Evolutionary conservation across 768 basidiomycete genomes (phyloP), one percentile per base, ranked within the genome.

Genomic region (Saitozyma podzolica): DNA sequence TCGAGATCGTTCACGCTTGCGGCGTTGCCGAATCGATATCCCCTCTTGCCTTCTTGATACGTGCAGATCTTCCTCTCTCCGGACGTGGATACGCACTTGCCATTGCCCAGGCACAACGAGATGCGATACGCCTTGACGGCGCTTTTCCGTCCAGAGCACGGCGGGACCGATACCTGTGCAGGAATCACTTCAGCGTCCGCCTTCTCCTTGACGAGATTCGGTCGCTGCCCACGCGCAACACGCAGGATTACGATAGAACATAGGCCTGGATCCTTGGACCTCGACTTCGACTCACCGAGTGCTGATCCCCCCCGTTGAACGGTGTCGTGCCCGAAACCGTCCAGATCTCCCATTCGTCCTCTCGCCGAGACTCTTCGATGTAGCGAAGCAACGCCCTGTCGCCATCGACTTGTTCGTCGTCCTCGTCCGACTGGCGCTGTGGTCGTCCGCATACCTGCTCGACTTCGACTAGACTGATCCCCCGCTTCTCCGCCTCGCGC

Each of bases 91-190:
- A 58, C 0, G 49, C 75, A 76, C 57, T 53, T 58, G 3, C 73
- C 73, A 14, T 72, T 61, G 9, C 45, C 13, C 8, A 68, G 40
- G 50, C 73, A 74, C 41, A 76, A 50, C 1, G 64, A 63, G 13
- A 76, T 58, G 14, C 55, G 62, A 42, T 76, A 76, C 1, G 64
- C 54, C 41, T 69, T 62, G 3, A 76, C 65, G 0, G 72, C 63
- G n/a, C 50, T 54, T 56, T 51, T 56, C 0, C 39, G 16, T 39
- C 68, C 69, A 55, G 62, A 62, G 53, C 72, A 73, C 7, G 66
- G 57, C 8, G 55, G 53, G 40, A 60, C 58, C 1, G 54, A 62
- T 29, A 68, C 59, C 72, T 73, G 47, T 37, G 17, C 3, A 2
- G 29, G 29, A 29, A 29, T 2, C 29, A 29, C 29, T 5, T 29